Percentiles rank a stretch among this genome's conserved stretches.
phyloP scores from a whole-genome alignment of 2,329 filamentous ascomycete genomes.

The Aureobasidium sp. region DNA sequence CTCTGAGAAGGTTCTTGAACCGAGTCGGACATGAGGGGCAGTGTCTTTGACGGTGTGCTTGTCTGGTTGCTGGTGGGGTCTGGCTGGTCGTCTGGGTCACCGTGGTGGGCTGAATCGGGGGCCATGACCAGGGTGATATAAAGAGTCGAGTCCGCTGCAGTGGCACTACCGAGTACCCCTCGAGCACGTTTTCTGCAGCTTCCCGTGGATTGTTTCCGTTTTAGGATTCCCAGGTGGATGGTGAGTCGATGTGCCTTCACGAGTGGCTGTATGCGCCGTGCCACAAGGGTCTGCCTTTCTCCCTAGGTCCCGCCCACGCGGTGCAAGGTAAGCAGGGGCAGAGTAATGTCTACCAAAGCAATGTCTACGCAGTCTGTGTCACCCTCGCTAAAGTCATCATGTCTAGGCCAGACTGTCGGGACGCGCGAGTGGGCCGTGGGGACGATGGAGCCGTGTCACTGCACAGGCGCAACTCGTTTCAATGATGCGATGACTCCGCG shows the following conservation, averaged over 20 bases:
- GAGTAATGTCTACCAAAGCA: not conserved
- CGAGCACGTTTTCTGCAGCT: slow-evolving; percentile 13
- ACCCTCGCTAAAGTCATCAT: slow-evolving; percentile 11
- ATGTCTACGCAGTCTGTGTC: slow-evolving; percentile 10
- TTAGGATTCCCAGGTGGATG: slow-evolving; percentile 9
- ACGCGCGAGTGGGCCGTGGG: not conserved
- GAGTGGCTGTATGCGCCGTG: slow-evolving; percentile 12
- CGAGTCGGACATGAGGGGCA: slow-evolving; percentile 36
- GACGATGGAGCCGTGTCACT: not conserved
- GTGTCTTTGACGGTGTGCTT: not conserved
- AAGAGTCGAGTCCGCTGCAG: not conserved
- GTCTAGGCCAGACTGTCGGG: slow-evolving; percentile 6
- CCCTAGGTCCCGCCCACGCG: slow-evolving; percentile 3
- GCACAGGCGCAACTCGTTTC: not conserved
- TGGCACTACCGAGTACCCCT: not conserved
- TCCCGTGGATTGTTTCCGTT: slow-evolving; percentile 12
- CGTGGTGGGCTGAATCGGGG: slow-evolving; percentile 23
- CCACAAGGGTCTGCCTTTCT: not conserved
- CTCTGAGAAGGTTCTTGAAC: slow-evolving; percentile 31
- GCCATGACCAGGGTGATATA: slow-evolving; percentile 8
- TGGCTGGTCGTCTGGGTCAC: not conserved
- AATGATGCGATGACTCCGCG: not conserved
- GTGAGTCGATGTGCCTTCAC: slow-evolving; percentile 3
- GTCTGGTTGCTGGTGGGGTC: not conserved
- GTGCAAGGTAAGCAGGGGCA: slow-evolving; percentile 13